Evolutionary conservation across 768 basidiomycete genomes (phyloP).

Genomic region (Suillus plorans): DNA sequence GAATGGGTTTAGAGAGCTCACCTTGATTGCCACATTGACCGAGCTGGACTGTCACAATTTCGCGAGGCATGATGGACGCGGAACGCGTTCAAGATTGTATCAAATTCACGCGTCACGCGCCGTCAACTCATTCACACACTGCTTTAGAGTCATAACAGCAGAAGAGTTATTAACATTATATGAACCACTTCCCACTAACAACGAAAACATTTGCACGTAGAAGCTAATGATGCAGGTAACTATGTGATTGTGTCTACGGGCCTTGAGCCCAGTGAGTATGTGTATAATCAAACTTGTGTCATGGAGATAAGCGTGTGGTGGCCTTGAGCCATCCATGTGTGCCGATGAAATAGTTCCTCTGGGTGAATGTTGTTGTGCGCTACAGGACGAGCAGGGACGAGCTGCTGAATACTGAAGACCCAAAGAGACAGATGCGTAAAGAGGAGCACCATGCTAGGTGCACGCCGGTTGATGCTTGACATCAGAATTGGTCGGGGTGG

Average conservation of each 20-base stretch:
- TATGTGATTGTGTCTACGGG: slow-evolving; percentile 28
- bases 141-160: slow-evolving; percentile 7
- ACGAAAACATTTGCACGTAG: slow-evolving; percentile 8
- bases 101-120: slow-evolving; percentile 10
- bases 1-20: slow-evolving; percentile 34
- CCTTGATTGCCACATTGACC: slow-evolving; percentile 95
- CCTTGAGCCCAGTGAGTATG: slow-evolving; percentile 37
- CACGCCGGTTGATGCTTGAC: slow-evolving; percentile 25
- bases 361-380: slow-evolving; percentile 10
- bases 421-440: slow-evolving; percentile 7
- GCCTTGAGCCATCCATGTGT: slow-evolving; percentile 30
- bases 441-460: slow-evolving; percentile 9
- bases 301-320: slow-evolving; percentile 12
- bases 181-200: slow-evolving; percentile 18
- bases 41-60: slow-evolving; percentile 81
- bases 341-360: slow-evolving; percentile 17
- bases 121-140: background rate
- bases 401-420: slow-evolving; percentile 1
- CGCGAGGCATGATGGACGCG: slow-evolving; percentile 64
- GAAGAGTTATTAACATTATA: slow-evolving; percentile 19
- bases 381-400: slow-evolving; percentile 5
- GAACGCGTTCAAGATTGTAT: slow-evolving; percentile 17
- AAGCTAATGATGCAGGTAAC: slow-evolving; percentile 20
- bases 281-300: slow-evolving; percentile 9
- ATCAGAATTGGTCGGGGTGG: slow-evolving; percentile 15